Evolutionary conservation across 2,329 filamentous ascomycete genomes (phyloP), one percentile per base, ranked within the genome.

Genomic region (Helicocarpus griseus): DNA sequence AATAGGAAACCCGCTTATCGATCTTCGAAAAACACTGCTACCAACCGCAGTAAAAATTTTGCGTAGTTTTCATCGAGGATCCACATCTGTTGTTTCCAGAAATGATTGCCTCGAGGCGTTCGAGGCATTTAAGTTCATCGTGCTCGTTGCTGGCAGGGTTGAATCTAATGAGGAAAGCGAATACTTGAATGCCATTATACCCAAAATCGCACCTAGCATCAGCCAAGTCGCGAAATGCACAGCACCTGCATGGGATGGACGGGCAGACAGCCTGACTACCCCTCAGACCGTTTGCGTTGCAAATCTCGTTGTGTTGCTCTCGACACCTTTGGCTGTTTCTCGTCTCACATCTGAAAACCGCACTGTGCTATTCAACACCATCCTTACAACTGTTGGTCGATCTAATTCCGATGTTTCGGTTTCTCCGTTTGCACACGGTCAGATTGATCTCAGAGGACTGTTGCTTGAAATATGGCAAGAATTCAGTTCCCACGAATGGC

Each of bases 401-500:
- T 28, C 14, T 5, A 22, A 48, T 7, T n/a, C 24, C 4, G n/a
- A 28, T 21, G 14, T 39, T 14, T 45, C 19, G 24, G 14, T n/a
- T 40, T n/a, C n/a, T 2, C 5, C 28, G 13, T 26, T 33, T 24
- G 17, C 14, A 17, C 8, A 31, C 38, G 17, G n/a, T n/a, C n/a
- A n/a, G n/a, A n/a, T n/a, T n/a, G 17, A 9, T 19, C 24, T 41
- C 9, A 14, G 31, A 51, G 39, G 29, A 36, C 53, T 55, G 11
- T 65, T 71, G 46, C 56, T 66, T 24, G 65, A 71, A 46, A 60
- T 67, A 17, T 72, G 69, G 69, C 57, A 61, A 28, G 62, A 61
- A 38, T 57, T 71, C 29, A 61, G 65, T 5, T 71, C 68, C 21
- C 63, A 69, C 44, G 68, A 70, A 40, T 71, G 70, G 51, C 59